These are phyloP conservation scores for Austroboletus novae-zelandiae DNA, from an alignment of 1,284 basidiomycete genomes.

Conservation along the genomic window DNA sequence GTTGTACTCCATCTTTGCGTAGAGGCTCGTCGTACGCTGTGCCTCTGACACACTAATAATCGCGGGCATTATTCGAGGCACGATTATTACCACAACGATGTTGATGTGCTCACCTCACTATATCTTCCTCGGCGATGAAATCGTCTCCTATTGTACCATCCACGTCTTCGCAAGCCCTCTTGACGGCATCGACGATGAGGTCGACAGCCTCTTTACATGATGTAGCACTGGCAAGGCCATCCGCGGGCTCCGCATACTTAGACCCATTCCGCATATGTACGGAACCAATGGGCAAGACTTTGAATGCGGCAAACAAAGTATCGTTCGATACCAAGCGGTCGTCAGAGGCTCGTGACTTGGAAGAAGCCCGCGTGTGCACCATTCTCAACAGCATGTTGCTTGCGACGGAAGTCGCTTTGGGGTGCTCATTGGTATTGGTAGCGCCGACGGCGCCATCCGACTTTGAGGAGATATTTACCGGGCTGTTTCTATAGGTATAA, in stretches of 20 bases:
- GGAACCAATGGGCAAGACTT: slow-evolving; percentile 69
- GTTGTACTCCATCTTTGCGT: slow-evolving; percentile 89
- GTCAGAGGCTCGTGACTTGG: slow-evolving; percentile 30
- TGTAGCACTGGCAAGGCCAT: slow-evolving; percentile 57
- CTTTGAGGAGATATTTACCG: slow-evolving; percentile 35
- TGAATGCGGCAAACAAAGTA: slow-evolving; percentile 67
- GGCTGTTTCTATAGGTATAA: slow-evolving; percentile 77
- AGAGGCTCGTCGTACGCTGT: slow-evolving; percentile 75
- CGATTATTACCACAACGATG: slow-evolving; percentile 8
- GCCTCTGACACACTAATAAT: slow-evolving; percentile 70
- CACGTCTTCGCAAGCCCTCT: slow-evolving; percentile 63
- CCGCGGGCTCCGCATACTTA: slow-evolving; percentile 56
- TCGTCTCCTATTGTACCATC: slow-evolving; percentile 43
- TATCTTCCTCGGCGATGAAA: slow-evolving; percentile 67
- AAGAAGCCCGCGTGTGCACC: slow-evolving; percentile 15
- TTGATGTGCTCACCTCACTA: slow-evolving; percentile 66
- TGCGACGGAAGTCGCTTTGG: slow-evolving; percentile 9
- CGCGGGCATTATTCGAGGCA: neutral
- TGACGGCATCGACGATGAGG: slow-evolving; percentile 69
- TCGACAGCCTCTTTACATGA: slow-evolving; percentile 79
- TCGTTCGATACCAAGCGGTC: slow-evolving; percentile 29
- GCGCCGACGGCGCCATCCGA: slow-evolving; percentile 14
- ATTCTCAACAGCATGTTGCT: slow-evolving; percentile 7
- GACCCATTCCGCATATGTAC: slow-evolving; percentile 53
- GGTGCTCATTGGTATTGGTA: slow-evolving; percentile 7